A percentile compares a stretch with the other conserved stretches of the same genome.
Evolutionary conservation across 2,329 filamentous ascomycete species (phyloP).

Genomic region (Aspergillus thermomutatus): DNA sequence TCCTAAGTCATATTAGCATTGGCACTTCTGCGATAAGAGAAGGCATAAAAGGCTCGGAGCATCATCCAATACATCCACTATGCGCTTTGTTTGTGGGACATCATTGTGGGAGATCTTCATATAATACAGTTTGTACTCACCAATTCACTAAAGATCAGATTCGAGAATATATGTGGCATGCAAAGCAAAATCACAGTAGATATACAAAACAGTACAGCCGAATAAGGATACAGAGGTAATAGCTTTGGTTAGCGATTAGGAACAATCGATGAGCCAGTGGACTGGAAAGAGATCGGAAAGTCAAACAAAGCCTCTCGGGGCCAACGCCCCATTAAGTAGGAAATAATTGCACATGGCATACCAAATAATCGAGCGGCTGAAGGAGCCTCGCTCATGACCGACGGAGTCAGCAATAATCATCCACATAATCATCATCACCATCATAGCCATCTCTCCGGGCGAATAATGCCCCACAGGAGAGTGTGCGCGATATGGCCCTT

Average conservation of each 20-base stretch:
- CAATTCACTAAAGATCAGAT: neutral
- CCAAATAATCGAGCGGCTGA: neutral
- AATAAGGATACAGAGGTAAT: neutral
- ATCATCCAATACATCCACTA: neutral
- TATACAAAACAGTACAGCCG: neutral
- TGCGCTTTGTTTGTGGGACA: neutral
- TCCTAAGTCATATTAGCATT: neutral
- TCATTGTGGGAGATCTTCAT: neutral
- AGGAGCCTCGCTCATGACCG: neutral
- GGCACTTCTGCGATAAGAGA: neutral
- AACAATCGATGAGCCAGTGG: neutral
- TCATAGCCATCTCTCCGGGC: slow-evolving; percentile 2
- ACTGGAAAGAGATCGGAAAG: neutral
- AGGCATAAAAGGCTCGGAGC: neutral
- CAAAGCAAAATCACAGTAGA: neutral
- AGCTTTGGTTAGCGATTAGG: neutral
- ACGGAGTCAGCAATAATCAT: neutral
- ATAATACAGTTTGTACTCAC: neutral
- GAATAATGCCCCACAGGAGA: slow-evolving; percentile 1
- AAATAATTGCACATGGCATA: neutral
- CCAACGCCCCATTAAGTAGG: neutral
- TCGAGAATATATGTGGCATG: neutral
- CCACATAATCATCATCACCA: neutral
- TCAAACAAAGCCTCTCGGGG: neutral
- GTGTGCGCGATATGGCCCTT: neutral